Evolutionary conservation across 2,329 filamentous ascomycete species (phyloP).

Genomic region (Calonectria hawksworthii): DNA sequence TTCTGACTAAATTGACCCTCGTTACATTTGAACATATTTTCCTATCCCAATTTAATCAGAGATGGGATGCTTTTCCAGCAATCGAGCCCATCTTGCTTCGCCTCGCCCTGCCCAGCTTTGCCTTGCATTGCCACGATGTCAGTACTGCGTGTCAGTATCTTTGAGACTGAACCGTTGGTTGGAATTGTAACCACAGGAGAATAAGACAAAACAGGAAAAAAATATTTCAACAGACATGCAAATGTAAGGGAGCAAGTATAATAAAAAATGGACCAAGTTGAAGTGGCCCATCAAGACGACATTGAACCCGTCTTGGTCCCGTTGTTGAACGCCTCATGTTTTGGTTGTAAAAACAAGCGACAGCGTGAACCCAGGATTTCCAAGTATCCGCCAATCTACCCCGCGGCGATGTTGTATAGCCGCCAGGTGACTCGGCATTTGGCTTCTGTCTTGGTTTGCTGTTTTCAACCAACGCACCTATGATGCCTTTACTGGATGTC

Average conservation of each 20-base stretch:
- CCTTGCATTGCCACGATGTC: neutral
- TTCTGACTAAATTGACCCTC: neutral
- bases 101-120: neutral
- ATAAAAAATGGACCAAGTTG: slow-evolving; percentile 69
- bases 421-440: slow-evolving; percentile 56
- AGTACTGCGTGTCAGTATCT: neutral
- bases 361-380: slow-evolving; percentile 78
- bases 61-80: neutral
- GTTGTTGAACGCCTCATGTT: slow-evolving; percentile 84
- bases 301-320: slow-evolving; percentile 75
- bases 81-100: neutral
- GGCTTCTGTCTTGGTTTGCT: slow-evolving; percentile 39
- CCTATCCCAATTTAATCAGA: neutral
- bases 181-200: neutral
- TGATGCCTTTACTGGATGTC: slow-evolving; percentile 78
- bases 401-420: slow-evolving; percentile 81
- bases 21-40: neutral
- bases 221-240: slow-evolving; percentile 25
- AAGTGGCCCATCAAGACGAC: slow-evolving; percentile 72
- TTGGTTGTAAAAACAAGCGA: slow-evolving; percentile 90
- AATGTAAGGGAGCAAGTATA: slow-evolving; percentile 31
- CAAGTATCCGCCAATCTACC: slow-evolving; percentile 64
- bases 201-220: slow-evolving; percentile 19
- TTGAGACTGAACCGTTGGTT: neutral
- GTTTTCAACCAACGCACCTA: slow-evolving; percentile 31